phyloP scores from a whole-genome alignment of 2,329 filamentous ascomycete genomes.

The Penicillium sp. region DNA sequence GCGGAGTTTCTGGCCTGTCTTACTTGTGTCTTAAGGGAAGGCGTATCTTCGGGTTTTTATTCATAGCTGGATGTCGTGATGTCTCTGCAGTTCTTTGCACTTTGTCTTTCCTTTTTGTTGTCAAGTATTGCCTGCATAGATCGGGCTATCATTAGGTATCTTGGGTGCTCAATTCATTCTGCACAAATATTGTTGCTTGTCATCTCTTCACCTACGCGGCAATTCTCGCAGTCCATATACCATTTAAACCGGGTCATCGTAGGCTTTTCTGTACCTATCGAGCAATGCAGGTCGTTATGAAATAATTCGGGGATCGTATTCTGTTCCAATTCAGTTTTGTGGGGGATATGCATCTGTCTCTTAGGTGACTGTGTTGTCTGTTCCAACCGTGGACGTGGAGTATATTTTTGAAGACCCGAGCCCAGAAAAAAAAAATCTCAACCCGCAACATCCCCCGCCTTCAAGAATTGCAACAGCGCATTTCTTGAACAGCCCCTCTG shows the following conservation, averaged over 20 bases:
- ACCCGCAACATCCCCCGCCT: slow-evolving; percentile 19
- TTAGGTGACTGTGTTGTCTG: neutral
- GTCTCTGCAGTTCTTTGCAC: slow-evolving; percentile 3
- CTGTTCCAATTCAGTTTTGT: neutral
- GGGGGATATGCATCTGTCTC: neutral
- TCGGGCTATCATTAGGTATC: slow-evolving; percentile 1
- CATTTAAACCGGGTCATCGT: too few relatives aligned
- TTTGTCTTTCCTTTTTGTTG: neutral
- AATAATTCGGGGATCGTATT: too few relatives aligned
- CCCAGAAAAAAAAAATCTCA: slow-evolving; percentile 15
- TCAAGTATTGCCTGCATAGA: slow-evolving; percentile 2
- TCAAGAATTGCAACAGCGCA: slow-evolving; percentile 4
- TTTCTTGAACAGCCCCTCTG: neutral
- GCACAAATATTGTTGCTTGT: neutral
- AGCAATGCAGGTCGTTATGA: too few relatives aligned
- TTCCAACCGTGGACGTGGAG: slow-evolving; percentile 4
- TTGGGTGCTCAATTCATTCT: neutral
- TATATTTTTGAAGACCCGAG: slow-evolving; percentile 12
- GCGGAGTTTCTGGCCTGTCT: slow-evolving; percentile 32
- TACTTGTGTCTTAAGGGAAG: slow-evolving; percentile 23
- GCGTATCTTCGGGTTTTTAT: slow-evolving; percentile 28
- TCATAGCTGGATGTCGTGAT: slow-evolving; percentile 10
- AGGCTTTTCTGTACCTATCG: too few relatives aligned
- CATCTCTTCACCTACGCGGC: neutral
- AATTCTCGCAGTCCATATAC: neutral